phyloP scores from a whole-genome alignment of 306 rosid genomes.

The Carpinus viminea region DNA sequence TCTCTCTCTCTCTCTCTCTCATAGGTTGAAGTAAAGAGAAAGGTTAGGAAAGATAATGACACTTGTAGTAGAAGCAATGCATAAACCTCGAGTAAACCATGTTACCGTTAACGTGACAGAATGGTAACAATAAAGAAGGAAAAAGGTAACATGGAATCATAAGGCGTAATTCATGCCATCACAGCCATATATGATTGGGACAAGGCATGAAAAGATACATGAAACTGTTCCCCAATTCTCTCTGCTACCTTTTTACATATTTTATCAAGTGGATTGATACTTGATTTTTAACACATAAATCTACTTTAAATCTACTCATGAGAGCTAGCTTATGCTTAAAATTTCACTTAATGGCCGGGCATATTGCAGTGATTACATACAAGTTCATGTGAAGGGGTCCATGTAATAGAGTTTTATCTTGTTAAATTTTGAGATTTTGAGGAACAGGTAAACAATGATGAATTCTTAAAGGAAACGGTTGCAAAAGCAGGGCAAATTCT shows the following conservation, averaged over 20 bases:
- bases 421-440: neutral
- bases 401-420: neutral
- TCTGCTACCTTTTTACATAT: slow-evolving; percentile 6
- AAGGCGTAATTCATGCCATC: slow-evolving; percentile 28
- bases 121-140: neutral
- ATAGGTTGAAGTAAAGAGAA: slow-evolving; percentile 17
- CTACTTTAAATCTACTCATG: neutral
- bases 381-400: too few species aligned
- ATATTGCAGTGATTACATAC: too few species aligned
- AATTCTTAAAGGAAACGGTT: neutral
- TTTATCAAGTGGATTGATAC: neutral
- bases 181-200: slow-evolving; percentile 35
- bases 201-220: slow-evolving; percentile 30
- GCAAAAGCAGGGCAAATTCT: neutral
- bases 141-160: slow-evolving; percentile 5
- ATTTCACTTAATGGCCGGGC: too few species aligned
- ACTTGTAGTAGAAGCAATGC: slow-evolving; percentile 46
- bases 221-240: slow-evolving; percentile 25
- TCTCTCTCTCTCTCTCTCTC: slow-evolving; percentile 1
- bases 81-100: neutral
- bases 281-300: neutral
- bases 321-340: too few species aligned
- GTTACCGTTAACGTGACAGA: neutral
- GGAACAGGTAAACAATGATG: neutral
- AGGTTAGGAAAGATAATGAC: slow-evolving; percentile 38